phyloP scores from a whole-genome alignment of 441 rosid species.

The Bocquillonia castaneifolia region DNA sequence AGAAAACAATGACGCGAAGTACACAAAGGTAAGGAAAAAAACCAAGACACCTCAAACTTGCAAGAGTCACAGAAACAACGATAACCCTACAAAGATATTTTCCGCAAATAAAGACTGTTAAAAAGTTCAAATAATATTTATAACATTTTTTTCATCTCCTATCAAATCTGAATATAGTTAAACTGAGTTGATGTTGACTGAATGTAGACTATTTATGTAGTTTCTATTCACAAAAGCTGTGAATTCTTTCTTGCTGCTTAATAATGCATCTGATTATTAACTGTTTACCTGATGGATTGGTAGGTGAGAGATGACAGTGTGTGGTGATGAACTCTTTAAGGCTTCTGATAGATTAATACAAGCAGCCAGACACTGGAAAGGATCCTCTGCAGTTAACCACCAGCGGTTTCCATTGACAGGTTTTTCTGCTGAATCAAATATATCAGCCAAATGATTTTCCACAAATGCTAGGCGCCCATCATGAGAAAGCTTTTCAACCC shows the following conservation, averaged over 20 bases:
- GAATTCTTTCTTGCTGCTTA: conserved; percentile 11
- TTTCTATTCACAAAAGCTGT: background rate
- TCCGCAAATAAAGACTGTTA: background rate
- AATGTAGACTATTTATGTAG: background rate
- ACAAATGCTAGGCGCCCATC: conserved; percentile 76
- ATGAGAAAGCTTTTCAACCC: conserved; percentile 87
- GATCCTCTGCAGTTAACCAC: conserved; percentile 97
- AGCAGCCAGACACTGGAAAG: conserved; percentile 94
- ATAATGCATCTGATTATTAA: conserved; percentile 10
- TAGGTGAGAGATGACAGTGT: conserved; percentile 55
- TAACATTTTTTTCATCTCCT: background rate
- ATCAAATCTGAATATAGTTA: background rate
- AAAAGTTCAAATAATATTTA: background rate
- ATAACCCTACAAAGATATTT: too few species aligned
- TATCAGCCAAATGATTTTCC: conserved; percentile 67
- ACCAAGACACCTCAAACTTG: background rate
- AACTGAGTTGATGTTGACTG: background rate
- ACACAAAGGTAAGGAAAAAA: background rate
- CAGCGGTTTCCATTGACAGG: conserved; percentile 72
- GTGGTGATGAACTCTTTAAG: conserved; percentile 70
- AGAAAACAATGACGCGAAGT: background rate
- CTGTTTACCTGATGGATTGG: conserved; percentile 86
- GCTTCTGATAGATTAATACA: conserved; percentile 78
- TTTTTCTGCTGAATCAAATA: conserved; percentile 85
- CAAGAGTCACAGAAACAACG: too few species aligned